Base-by-base conservation (phyloP, 2,329 filamentous ascomycete species). In the Purpureocillium lavendulum region DNA sequence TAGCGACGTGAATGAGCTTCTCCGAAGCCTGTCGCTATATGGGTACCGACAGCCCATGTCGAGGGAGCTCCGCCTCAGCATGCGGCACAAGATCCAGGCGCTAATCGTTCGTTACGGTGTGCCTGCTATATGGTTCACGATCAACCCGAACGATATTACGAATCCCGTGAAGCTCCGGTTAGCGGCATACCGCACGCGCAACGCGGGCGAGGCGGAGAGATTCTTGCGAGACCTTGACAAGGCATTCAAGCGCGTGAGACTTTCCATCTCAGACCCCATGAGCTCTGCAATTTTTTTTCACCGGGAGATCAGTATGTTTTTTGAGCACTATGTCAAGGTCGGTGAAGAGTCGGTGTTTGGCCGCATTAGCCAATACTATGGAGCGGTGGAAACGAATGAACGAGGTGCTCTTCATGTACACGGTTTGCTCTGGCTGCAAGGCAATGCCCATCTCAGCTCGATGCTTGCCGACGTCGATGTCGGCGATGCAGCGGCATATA, bases 81-180 rank as follows among this genome's bases (percentile, higher is more conserved):
- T 40, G 32, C 34, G 32, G 32, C 30, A 33, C 24, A 45, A 45
- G 40, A 40, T 45, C 18, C 29, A 40, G 38, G 40, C 43, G 7
- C 12, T 38, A n/a, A 40, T 42, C 12, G 35, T 45, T 12, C 33
- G 32, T 16, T 15, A 35, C 8, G 38, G 39, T 7, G 39, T 40
- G 3, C 41, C 44, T 12, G 44, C 44, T 1, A 46, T 44, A 14
- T 44, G 35, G 41, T 32, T 44, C 29, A 44, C 36, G 9, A 6
- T 44, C 17, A 46, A 42, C 35, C 41, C 35, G 2, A 46, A 44
- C 33, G 40, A 46, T 30, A 44, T 44, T 15, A 44, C 36, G 3
- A 46, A 44, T 29, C 34, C 36, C 34, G 34, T 46, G 4, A 45
- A 46, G 36, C n/a, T 42, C 4, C 33, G 31, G 31, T 37, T 45